Base-by-base conservation (phyloP, 306 rosid genomes). In the Sophora flavescens region DNA sequence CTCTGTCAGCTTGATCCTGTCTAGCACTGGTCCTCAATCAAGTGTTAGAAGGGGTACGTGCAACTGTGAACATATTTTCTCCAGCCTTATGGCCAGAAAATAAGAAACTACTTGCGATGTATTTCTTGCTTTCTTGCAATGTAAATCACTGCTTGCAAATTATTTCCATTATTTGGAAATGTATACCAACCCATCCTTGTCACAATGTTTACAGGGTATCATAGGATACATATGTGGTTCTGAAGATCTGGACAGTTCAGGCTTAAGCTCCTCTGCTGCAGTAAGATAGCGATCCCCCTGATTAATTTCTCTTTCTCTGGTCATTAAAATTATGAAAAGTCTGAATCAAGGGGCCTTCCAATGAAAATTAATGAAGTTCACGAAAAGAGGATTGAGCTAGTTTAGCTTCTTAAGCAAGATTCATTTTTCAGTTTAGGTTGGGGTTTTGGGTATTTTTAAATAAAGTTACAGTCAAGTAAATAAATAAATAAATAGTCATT, bases 221-320 rank as follows among this genome's bases (percentile, higher is more conserved):
- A 79, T 83, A 26, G 99, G 90, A 56, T 90, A 89, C 81, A 84
- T 89, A 73, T 63, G 88, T 77, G 99, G 97, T 80, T 78, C 88
- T 69, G 89, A 85, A 56, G 97, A 89, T 72, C 87, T 95, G 80
- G 96, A 95, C 90, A 88, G 97, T 88, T 92, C 97, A 16, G 99
- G 99, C 58, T 85, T 95, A 74, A 95, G 99, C 84, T 92, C 99
- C 76, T 95, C 99, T 71, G 99, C 99, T 54, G 99, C 99, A 39
- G 99, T 95, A 87, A 89, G 97, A 79, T 64, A 52, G 16, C 65
- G 1, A 77, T 71, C 57, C 78, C 63, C 18, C 47, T 51, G 50
- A 57, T 70, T 77, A 30, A 51, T 56, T 79, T 80, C 53, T 71
- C 63, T 73, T 22, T 59, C 50, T 42, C 33, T 42, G 68, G 63